Evolutionary conservation across 169 alveolate genomes (phyloP), one percentile per base, ranked within the genome.

Genomic region (Plasmodium sp.): DNA sequence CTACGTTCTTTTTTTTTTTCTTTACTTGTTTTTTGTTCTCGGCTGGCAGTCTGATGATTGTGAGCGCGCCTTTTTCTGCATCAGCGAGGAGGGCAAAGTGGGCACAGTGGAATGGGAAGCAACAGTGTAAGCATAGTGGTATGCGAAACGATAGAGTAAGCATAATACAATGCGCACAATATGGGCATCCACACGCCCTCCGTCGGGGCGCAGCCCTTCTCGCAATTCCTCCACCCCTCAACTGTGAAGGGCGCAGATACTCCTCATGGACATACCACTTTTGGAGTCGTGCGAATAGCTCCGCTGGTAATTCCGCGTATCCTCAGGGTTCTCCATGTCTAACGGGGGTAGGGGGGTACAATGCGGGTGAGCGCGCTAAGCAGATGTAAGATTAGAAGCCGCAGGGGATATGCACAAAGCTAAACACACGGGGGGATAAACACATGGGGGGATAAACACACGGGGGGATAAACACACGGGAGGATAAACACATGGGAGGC

Each of bases 11-110:
- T 88, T 88, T 88, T 79, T 88, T 88, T 88, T 88, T 88, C 62
- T 88, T 88, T 88, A 88, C 94, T 88, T 88, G 88, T 80, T 88
- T 88, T 54, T 88, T 88, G 39, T 80, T 88, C 56, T 88, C 94
- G 12, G 94, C 90, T 79, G 94, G 90, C 3, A 88, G 83, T 79
- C 94, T 43, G 18, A 88, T 88, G 45, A 88, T 79, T 41, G 94
- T 88, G 71, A 88, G 88, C 9, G 94, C 88, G 22, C 73, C 94
- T 67, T 88, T 88, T n/a, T 88, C 88, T 88, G 83, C 33, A 56
- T 10, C n/a, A 18, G 33, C 18, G 72, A 34, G 41, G 27, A 6
- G 48, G 36, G 34, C 16, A 75, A 27, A 45, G 5, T 6, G 5
- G 45, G 27, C 27, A 22, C 27, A 84, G 71, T 67, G 74, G 22